Evolutionary conservation across 169 alveolate genomes (phyloP), one percentile per base, ranked within the genome.

Genomic region (Plasmodium cynomolgi): DNA sequence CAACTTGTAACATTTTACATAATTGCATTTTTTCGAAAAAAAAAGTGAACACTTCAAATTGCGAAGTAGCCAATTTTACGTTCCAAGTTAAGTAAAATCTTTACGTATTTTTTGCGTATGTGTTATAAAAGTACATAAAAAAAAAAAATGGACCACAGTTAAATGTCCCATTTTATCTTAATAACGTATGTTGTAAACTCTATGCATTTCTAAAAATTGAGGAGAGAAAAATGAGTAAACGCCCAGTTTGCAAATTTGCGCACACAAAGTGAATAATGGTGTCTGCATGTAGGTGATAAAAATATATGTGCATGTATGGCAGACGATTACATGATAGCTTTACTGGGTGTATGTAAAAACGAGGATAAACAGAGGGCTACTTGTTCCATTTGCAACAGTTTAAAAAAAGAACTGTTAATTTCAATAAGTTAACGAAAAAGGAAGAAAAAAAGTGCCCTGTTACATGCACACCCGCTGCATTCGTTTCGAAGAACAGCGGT

Each of bases 151-250:
- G 50, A 41, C 26, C 23, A 50, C 33, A 37, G 23, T 77, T 77
- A 77, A 29, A 23, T 77, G 68, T 33, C 71, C 50, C 50, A 33
- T 77, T 77, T 77, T 33, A 33, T 77, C 68, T 29, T 77, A 77
- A 29, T 29, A 26, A 29, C 6, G 29, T 77, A 33, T 33, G 29
- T 77, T 39, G 50, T 77, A 29, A 80, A 41, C 56, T 9, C 33
- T 37, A 41, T 41, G n/a, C 58, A 77, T 80, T 31, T 80, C 84
- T 41, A 41, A 80, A 80, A 80, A 34, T 44, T 31, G 84, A 79
- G 9, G 23, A 39, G 23, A 39, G 26, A 3, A 17, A 79, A 39
- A 79, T 17, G 71, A 13, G 31, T 20, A 20, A 50, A 15, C 26
- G 71, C 6, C 20, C 20, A 79, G 23, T 77, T 77, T 26, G 31